Evolutionary conservation across 768 basidiomycete genomes (phyloP).

Genomic region (Pleurotus citrinopileatus): DNA sequence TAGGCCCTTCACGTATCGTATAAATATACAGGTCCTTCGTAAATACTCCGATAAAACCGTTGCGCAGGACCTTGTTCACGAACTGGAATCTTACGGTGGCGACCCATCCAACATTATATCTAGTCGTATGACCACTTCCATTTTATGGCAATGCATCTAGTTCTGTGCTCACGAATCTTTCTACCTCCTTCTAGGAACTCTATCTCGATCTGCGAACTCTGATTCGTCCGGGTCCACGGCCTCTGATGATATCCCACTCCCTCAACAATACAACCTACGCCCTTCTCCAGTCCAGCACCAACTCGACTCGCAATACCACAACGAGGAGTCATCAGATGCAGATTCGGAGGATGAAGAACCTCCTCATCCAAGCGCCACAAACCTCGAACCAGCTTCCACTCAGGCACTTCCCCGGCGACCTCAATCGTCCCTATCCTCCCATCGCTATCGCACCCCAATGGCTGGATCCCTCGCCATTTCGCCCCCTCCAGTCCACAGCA

Average conservation of each 20-base stretch:
- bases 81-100: constrained; percentile 74
- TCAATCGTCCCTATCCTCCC: constrained; percentile 74
- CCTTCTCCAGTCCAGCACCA: constrained; percentile 15
- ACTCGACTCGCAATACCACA: constrained; percentile 18
- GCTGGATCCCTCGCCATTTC: constrained; percentile 59
- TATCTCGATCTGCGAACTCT: constrained; percentile 51
- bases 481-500: constrained; percentile 41
- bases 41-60: constrained; percentile 83
- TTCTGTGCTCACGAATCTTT: background rate
- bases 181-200: constrained; percentile 30
- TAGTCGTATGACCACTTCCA: constrained; percentile 47
- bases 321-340: constrained; percentile 39
- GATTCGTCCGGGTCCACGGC: constrained; percentile 64
- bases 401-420: constrained; percentile 48
- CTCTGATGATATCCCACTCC: constrained; percentile 40
- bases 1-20: background rate
- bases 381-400: constrained; percentile 19
- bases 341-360: constrained; percentile 48
- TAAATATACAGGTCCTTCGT: constrained; percentile 57
- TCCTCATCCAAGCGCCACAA: constrained; percentile 34
- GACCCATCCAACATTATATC: constrained; percentile 62
- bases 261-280: constrained; percentile 20
- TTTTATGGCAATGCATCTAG: background rate
- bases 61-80: constrained; percentile 70
- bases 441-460: constrained; percentile 77